phyloP scores from a whole-genome alignment of 768 basidiomycete species.

The Plicaturopsis crispa region DNA sequence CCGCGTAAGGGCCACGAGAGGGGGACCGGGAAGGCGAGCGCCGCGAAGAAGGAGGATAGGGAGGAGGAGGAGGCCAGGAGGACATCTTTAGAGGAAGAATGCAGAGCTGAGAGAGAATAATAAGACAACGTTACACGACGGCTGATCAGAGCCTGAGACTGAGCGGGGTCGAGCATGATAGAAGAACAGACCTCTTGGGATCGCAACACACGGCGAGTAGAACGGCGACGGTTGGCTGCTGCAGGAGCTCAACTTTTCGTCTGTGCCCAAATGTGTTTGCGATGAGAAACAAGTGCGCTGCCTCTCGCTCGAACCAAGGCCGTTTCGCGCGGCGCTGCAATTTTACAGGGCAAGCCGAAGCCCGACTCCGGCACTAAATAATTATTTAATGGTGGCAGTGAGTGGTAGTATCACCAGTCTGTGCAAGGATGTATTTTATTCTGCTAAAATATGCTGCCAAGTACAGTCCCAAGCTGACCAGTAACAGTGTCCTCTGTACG shows the following conservation, averaged over 20 bases:
- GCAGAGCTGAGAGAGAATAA: conserved; percentile 49
- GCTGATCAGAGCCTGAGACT: conserved; percentile 65
- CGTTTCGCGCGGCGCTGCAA: too few species aligned
- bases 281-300: neutral
- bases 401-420: conserved; percentile 20
- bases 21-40: conserved; percentile 84
- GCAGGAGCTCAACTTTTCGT: too few species aligned
- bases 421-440: conserved; percentile 9
- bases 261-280: too few species aligned
- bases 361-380: too few species aligned
- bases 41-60: conserved; percentile 66
- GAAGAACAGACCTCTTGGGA: conserved; percentile 88
- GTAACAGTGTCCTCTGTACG: conserved; percentile 2
- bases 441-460: conserved; percentile 46
- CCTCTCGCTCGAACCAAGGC: conserved; percentile 29
- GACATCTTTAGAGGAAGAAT: conserved; percentile 74
- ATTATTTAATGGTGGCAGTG: conserved; percentile 71
- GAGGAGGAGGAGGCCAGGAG: conserved; percentile 60
- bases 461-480: conserved; percentile 31
- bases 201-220: conserved; percentile 2
- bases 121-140: conserved; percentile 40
- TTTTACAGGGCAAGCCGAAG: too few species aligned
- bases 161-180: conserved; percentile 82
- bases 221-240: too few species aligned
- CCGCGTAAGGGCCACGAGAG: conserved; percentile 40